Conservation (phyloP, 495 filamentous ascomycete species). For the Alectoria sarmentosa region DNA sequence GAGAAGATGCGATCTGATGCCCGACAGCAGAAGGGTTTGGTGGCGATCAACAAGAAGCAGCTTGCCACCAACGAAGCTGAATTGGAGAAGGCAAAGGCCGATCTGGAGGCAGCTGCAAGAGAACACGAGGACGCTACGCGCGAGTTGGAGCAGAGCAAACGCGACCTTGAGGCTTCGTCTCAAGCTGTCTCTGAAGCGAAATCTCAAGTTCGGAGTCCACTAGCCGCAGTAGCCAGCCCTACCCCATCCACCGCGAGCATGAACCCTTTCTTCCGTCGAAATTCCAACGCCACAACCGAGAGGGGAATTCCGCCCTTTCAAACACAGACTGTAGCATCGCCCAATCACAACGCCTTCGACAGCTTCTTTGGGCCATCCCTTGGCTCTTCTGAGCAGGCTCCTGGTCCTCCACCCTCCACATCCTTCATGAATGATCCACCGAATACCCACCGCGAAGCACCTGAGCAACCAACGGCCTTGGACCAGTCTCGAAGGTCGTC, state of each 20-base stretch:
- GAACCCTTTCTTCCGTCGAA: slow-evolving; percentile 84
- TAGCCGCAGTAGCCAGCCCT: slow-evolving; percentile 54
- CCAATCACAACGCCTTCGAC: slow-evolving; percentile 70
- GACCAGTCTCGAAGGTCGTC: slow-evolving; percentile 17
- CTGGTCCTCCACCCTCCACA: slow-evolving; percentile 49
- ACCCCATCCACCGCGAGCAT: slow-evolving; percentile 67
- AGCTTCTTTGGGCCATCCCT: slow-evolving; percentile 82
- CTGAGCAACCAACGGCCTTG: slow-evolving; percentile 35
- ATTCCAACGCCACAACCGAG: slow-evolving; percentile 55
- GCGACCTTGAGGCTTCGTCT: slow-evolving; percentile 38
- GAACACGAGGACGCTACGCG: slow-evolving; percentile 48
- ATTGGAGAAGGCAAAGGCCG: slow-evolving; percentile 71
- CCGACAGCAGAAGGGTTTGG: slow-evolving; percentile 88
- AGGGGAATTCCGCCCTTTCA: slow-evolving; percentile 45
- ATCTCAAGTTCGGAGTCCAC: slow-evolving; percentile 19
- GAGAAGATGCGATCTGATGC: slow-evolving; percentile 87
- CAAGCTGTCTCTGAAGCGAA: slow-evolving; percentile 22
- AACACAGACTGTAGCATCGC: slow-evolving; percentile 38
- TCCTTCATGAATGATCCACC: slow-evolving; percentile 60
- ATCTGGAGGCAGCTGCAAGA: slow-evolving; percentile 62
- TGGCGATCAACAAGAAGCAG: slow-evolving; percentile 98
- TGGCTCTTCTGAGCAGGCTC: slow-evolving; percentile 34
- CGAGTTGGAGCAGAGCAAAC: slow-evolving; percentile 30
- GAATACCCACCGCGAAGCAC: slow-evolving; percentile 28
- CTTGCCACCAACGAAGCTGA: slow-evolving; percentile 81